phyloP scores from a whole-genome alignment of 75 land plant species.

The Adiantum capillusveneris region DNA sequence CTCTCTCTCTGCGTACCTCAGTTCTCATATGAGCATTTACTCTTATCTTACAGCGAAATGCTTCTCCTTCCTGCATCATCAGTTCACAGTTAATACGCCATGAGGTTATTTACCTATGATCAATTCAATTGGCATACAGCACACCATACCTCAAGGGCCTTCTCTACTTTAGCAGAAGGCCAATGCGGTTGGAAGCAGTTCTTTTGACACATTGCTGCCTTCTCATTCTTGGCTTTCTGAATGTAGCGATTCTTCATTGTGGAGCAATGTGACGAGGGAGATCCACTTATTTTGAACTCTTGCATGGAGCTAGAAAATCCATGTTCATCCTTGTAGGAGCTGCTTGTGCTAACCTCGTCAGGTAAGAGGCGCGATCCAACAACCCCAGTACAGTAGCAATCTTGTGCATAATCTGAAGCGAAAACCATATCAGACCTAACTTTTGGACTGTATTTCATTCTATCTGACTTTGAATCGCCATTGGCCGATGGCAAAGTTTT shows the following conservation, averaged over 20 bases:
- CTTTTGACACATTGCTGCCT: no score
- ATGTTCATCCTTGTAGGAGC: background rate
- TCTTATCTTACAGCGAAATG: conserved; percentile 47
- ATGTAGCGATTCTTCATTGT: background rate
- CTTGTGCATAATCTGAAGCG: background rate
- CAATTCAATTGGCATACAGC: no score
- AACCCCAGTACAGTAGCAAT: background rate
- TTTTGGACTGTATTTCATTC: background rate
- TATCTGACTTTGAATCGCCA: background rate
- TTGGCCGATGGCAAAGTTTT: background rate
- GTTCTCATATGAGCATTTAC: conserved; percentile 60
- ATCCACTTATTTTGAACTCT: background rate
- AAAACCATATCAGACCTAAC: background rate
- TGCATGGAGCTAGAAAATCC: background rate
- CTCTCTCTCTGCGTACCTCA: conserved; percentile 34
- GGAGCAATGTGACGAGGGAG: background rate
- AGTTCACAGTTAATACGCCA: background rate
- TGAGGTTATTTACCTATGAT: background rate
- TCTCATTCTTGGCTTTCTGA: background rate
- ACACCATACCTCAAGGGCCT: background rate
- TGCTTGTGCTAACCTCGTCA: background rate
- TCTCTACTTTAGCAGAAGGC: background rate
- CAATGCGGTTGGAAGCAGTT: background rate
- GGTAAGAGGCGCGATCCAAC: background rate
- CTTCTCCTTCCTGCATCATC: conserved; percentile 46